A percentile compares a stretch with the other conserved stretches of the same genome.
phyloP scores from a whole-genome alignment of 2,329 filamentous ascomycete genomes.

The Colletotrichum australisinense region DNA sequence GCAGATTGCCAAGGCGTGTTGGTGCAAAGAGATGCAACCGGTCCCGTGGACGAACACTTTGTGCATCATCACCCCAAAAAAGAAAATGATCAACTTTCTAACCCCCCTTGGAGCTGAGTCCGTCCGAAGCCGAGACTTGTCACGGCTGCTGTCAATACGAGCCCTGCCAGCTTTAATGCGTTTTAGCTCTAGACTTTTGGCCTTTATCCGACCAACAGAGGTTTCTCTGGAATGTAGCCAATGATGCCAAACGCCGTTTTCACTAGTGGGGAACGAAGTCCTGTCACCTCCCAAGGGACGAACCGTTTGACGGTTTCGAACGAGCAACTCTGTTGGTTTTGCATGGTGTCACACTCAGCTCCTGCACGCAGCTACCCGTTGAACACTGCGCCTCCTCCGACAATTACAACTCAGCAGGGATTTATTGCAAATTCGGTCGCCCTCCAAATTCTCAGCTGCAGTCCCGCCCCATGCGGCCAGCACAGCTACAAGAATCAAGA shows the following conservation, averaged over 20 bases:
- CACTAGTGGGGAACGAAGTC: not conserved
- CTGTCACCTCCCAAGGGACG: no score
- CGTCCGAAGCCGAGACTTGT: conserved; percentile 1
- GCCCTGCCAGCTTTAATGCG: not conserved
- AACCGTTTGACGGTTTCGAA: not conserved
- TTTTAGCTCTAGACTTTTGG: not conserved
- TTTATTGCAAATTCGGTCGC: not conserved
- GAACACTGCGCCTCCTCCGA: not conserved
- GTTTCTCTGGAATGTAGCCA: not conserved
- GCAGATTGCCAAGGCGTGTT: not conserved
- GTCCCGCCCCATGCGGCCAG: not conserved
- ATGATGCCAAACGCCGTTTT: conserved; percentile 15
- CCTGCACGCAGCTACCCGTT: not conserved
- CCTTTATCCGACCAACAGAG: not conserved
- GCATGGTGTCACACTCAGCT: not conserved
- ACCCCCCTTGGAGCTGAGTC: not conserved
- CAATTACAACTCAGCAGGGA: not conserved
- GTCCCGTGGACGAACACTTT: not conserved
- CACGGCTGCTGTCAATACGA: not conserved
- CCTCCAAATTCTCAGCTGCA: not conserved
- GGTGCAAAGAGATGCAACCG: not conserved
- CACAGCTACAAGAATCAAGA: not conserved
- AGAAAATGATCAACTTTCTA: conserved; percentile 7
- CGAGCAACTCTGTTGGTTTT: not conserved
- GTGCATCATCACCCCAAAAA: not conserved